These are phyloP conservation scores for Trametes punicea DNA, from an alignment of 768 basidiomycete genomes.

Conservation along the genomic window DNA sequence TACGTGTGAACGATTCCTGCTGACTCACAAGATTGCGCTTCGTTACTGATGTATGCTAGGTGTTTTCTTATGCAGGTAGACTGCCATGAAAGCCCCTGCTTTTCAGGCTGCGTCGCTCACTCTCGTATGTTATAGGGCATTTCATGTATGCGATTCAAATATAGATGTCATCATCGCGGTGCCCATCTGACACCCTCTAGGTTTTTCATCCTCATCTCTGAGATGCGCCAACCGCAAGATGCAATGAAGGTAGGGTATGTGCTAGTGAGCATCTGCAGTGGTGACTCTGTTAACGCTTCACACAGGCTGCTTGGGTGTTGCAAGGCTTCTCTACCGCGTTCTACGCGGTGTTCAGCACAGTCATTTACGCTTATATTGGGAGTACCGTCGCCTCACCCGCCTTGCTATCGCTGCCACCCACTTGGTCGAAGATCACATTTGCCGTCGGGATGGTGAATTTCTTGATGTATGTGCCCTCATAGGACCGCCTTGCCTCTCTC, in stretches of 20 bases:
- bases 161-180: background rate
- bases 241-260: conserved; percentile 48
- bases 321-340: conserved; percentile 52
- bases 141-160: conserved; percentile 41
- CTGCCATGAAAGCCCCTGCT: background rate
- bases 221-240: conserved; percentile 49
- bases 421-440: conserved; percentile 49
- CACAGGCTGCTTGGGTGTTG: conserved; percentile 52
- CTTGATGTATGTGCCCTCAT: conserved; percentile 37
- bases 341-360: conserved; percentile 42
- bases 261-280: background rate
- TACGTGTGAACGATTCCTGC: conserved; percentile 24
- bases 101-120: too few relatives aligned
- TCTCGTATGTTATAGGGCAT: conserved; percentile 35
- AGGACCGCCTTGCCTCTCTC: background rate
- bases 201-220: conserved; percentile 59
- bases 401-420: conserved; percentile 44
- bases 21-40: background rate
- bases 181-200: conserved; percentile 22
- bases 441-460: conserved; percentile 50
- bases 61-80: conserved; percentile 48
- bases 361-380: conserved; percentile 46
- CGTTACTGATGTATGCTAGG: conserved; percentile 25
- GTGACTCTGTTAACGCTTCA: too few relatives aligned
- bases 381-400: conserved; percentile 45